Evolutionary conservation across 768 basidiomycete genomes (phyloP), one percentile per base, ranked within the genome.

Genomic region (Nidularia pulvinata): DNA sequence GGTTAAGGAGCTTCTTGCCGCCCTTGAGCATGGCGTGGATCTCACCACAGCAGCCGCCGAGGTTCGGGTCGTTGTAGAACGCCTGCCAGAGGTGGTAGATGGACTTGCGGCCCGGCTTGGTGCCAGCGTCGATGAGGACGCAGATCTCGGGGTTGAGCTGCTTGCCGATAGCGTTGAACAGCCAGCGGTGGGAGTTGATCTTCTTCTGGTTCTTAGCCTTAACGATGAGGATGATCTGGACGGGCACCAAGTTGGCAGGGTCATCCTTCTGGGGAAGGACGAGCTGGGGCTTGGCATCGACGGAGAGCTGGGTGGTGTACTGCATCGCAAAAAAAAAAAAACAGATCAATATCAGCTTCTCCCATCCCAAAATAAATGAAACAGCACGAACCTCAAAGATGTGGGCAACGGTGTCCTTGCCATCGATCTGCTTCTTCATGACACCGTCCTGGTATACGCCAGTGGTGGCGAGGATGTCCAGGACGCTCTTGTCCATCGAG

Each of bases 21-120:
- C 93, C 92, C 68, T 93, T 84, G 62, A 96, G 90, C 95, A 96
- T 96, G 55, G 95, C 95, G 57, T 95, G 91, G 59, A 96, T 95
- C 77, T 96, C 94, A 59, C 93, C 94, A 70, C 93, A 95, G 65
- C 91, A 93, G 46, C 93, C 93, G 45, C 91, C 92, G 11, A 93
- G 74, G 64, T 92, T 71, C 3, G 81, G 63, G 61, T 92, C 81
- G 59, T 89, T 91, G 67, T 91, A 91, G 69, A 93, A 91, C 1
- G 91, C 92, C 57, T 93, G 91, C 93, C 94, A 96, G 7, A 96
- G 81, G 65, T 95, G 92, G 70, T 91, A 98, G 63, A 98, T 93
- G 1, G 92, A 92, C 69, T 95, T 95, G 69, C 92, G 93, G 2
- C 94, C 95, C 2, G 95, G 95, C 68, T 97, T 98, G 5, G 95